These are phyloP conservation scores for Beverwykella pulmonaria DNA, from an alignment of 495 filamentous ascomycete species.

Conservation along the genomic window DNA sequence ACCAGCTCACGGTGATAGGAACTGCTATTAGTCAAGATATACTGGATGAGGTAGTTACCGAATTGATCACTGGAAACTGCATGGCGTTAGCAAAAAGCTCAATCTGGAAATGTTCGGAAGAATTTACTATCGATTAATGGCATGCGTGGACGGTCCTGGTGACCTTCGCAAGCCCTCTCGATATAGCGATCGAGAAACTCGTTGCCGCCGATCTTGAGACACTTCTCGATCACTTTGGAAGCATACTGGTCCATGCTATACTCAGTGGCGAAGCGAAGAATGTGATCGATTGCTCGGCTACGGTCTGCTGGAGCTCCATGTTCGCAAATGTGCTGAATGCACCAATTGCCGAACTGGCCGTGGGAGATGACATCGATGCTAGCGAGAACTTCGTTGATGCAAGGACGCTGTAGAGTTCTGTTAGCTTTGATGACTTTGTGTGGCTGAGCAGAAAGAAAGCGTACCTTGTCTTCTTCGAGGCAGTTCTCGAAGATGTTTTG, in stretches of 20 bases:
- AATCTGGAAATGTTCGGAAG: neutral
- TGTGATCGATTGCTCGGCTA: constrained; percentile 90
- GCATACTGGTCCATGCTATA: constrained; percentile 99
- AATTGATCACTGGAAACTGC: constrained; percentile 94
- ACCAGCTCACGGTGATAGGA: constrained; percentile 90
- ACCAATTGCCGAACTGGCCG: constrained; percentile 99
- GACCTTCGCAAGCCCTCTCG: constrained; percentile 88
- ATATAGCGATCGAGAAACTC: constrained; percentile 94
- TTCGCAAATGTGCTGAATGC: constrained; percentile 98
- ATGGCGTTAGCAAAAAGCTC: constrained; percentile 40
- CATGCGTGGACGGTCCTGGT: constrained; percentile 88
- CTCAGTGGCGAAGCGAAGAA: constrained; percentile 86
- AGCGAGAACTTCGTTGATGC: constrained; percentile 91
- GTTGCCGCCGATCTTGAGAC: constrained; percentile 89
- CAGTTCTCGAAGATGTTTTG: constrained; percentile 99
- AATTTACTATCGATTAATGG: constrained; percentile 89
- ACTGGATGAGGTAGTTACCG: constrained; percentile 97
- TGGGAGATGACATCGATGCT: constrained; percentile 95
- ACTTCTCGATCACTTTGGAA: constrained; percentile 98
- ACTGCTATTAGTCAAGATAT: constrained; percentile 85
- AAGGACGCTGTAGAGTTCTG: constrained; percentile 69
- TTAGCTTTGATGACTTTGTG: neutral
- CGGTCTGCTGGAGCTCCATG: constrained; percentile 91
- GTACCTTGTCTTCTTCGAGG: constrained; percentile 95
- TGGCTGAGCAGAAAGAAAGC: constrained; percentile 11